Evolutionary conservation across 2,329 filamentous ascomycete species (phyloP), one percentile per base, ranked within the genome.

Genomic region (Ceratocystis lukuohia): DNA sequence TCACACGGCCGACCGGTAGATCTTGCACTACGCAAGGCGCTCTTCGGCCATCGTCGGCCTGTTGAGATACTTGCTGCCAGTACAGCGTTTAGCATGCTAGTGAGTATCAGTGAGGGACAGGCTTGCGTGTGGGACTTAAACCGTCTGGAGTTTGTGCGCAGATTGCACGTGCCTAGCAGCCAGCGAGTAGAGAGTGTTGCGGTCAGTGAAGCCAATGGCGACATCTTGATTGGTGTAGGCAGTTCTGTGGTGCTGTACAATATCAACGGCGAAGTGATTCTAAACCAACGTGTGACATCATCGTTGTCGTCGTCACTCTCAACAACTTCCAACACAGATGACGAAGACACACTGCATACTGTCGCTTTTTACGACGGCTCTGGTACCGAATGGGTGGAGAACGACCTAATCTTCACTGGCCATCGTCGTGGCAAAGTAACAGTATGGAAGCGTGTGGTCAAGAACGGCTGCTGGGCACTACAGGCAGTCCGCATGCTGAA

Each of bases 71-170:
- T 99, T 61, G 89, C 92, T 0, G 87, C 93, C 1, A 95, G 90
- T 48, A 88, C 91, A 69, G 88, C 91, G 0, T 95, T 96, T 74
- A 92, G 90, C 72, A 89, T 91, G 0, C 84, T 99, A 64, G 80
- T 97, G 2, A 95, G 91, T 1, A 88, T 89, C 0, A 82, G 82
- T 0, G 90, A 96, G 72, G 92, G 92, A 0, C 86, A 89, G 48
- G 86, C 92, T 10, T 86, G 96, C 72, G 79, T 97, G 2, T 99
- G 94, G 94, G 94, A 97, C 74, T 80, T 99, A 3, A 99, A 97
- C 74, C 85, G 90, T 17, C 83, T 91, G 12, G 88, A 91, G 64
- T 96, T 96, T 72, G 86, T 97, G 5, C 84, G 91, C 57, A 88
- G 85, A 74, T 79, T 93, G 25, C 22, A 53, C 5, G 56, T 64